Conservation (phyloP, 1,284 basidiomycete species). For the Gomphus bonarii region DNA sequence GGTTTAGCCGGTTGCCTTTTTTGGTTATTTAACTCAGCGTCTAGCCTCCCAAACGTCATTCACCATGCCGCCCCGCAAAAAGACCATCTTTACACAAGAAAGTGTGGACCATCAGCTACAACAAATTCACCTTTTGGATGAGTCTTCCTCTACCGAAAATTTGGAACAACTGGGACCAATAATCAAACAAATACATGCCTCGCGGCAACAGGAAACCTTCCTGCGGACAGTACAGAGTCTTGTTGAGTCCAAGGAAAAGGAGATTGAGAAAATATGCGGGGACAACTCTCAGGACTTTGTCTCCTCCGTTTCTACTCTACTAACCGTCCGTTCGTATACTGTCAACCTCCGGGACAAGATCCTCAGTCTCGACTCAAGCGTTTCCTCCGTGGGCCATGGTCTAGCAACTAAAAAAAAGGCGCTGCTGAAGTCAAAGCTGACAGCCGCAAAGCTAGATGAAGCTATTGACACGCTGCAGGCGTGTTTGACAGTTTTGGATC, state of each 20-base stretch:
- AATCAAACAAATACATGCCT: slow-evolving; percentile 87
- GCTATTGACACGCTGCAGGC: slow-evolving; percentile 92
- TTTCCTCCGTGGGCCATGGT: slow-evolving; percentile 70
- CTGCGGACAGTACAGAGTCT: slow-evolving; percentile 79
- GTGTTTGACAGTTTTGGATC: slow-evolving; percentile 85
- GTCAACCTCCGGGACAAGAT: slow-evolving; percentile 76
- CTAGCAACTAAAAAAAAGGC: slow-evolving; percentile 89
- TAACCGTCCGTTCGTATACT: slow-evolving; percentile 87
- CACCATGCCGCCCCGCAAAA: slow-evolving; percentile 61
- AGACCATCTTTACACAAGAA: slow-evolving; percentile 67
- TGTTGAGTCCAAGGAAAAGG: slow-evolving; percentile 87
- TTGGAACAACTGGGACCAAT: slow-evolving; percentile 88
- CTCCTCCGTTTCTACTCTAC: slow-evolving; percentile 87
- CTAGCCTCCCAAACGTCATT: not conserved
- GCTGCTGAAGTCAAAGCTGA: slow-evolving; percentile 83
- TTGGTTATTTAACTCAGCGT: not conserved
- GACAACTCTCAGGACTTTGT: slow-evolving; percentile 99
- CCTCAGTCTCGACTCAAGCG: slow-evolving; percentile 55
- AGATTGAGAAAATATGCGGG: slow-evolving; percentile 93
- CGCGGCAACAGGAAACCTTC: slow-evolving; percentile 85
- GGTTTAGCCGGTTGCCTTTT: too few relatives aligned
- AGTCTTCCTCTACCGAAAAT: slow-evolving; percentile 81
- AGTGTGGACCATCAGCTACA: slow-evolving; percentile 76
- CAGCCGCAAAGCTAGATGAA: slow-evolving; percentile 89
- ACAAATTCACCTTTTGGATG: slow-evolving; percentile 79